Evolutionary conservation across 2,329 filamentous ascomycete species (phyloP).

Genomic region (Magnaporthales sp.): DNA sequence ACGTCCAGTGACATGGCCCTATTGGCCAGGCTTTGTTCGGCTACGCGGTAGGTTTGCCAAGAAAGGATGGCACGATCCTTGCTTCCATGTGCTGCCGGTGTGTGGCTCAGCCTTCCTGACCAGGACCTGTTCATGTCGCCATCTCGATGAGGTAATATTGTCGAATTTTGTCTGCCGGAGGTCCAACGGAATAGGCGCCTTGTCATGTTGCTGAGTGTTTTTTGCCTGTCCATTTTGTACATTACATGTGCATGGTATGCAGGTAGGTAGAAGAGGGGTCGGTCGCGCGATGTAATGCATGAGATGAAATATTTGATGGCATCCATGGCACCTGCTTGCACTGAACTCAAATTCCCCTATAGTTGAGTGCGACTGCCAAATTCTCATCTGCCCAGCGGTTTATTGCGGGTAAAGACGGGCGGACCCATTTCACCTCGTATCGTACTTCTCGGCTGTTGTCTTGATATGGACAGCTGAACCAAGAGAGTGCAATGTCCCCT

Average conservation of each 20-base stretch:
- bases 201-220: background rate
- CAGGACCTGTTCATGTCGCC: background rate
- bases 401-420: background rate
- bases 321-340: background rate
- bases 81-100: background rate
- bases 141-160: background rate
- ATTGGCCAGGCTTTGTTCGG: background rate
- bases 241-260: no score
- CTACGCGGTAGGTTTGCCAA: background rate
- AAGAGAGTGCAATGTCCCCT: background rate
- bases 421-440: background rate
- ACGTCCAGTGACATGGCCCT: background rate
- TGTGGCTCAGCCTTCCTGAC: background rate
- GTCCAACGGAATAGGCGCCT: background rate
- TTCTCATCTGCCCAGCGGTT: background rate
- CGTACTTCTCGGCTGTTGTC: background rate
- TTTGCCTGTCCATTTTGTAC: background rate
- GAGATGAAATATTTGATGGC: background rate
- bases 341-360: no score
- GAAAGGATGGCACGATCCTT: background rate
- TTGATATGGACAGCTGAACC: background rate
- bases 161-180: background rate
- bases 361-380: background rate
- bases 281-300: background rate
- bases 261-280: background rate